These are phyloP conservation scores for Diaporthe vexans DNA, from an alignment of 2,329 filamentous ascomycete species.

Conservation along the genomic window DNA sequence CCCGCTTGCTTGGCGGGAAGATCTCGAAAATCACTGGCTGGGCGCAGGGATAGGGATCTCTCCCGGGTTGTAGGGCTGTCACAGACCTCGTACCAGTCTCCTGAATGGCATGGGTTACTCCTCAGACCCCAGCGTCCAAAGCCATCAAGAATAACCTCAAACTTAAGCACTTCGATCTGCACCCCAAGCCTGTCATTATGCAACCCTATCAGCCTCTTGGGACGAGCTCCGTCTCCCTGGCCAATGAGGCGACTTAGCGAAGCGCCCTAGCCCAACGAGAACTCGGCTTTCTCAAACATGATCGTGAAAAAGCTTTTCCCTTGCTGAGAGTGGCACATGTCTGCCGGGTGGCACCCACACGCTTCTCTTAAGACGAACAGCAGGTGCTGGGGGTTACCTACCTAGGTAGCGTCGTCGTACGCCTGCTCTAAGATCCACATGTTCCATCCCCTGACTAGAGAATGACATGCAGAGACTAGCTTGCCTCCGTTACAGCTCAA, in stretches of 20 bases:
- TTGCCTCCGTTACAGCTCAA: background rate
- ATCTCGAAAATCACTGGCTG: conserved; percentile 27
- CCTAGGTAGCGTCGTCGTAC: background rate
- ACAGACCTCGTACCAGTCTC: conserved; percentile 28
- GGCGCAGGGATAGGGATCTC: conserved; percentile 13
- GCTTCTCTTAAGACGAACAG: conserved; percentile 10
- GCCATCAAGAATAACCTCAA: conserved; percentile 32
- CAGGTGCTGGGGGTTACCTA: background rate
- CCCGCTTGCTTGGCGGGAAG: conserved; percentile 22
- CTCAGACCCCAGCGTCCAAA: conserved; percentile 24
- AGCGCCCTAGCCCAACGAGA: background rate
- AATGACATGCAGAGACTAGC: background rate
- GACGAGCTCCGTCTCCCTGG: conserved; percentile 2
- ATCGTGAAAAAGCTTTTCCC: background rate
- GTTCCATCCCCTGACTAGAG: background rate
- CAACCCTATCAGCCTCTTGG: conserved; percentile 23
- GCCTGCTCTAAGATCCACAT: background rate
- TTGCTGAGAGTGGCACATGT: background rate
- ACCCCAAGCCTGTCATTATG: conserved; percentile 16
- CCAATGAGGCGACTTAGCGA: background rate
- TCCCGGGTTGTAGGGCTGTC: conserved; percentile 20
- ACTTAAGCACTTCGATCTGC: conserved; percentile 23
- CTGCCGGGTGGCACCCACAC: background rate
- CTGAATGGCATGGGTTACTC: background rate
- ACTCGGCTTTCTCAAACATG: background rate